Percentiles rank a stretch among this genome's conserved stretches.
These are phyloP conservation scores for Populus hybrid DNA, from an alignment of 441 rosid species.

Conservation along the genomic window DNA sequence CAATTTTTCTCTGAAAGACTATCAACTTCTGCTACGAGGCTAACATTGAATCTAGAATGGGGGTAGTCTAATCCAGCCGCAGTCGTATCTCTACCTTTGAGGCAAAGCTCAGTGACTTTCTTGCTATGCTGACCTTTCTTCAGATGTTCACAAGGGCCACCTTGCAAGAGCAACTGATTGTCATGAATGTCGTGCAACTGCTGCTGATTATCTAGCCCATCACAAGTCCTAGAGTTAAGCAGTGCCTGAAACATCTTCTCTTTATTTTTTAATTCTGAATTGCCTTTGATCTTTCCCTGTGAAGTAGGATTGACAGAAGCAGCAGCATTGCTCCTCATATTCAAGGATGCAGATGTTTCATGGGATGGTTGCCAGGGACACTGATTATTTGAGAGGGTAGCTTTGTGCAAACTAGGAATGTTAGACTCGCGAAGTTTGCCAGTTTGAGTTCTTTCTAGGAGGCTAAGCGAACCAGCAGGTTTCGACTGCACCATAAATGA, in stretches of 20 bases:
- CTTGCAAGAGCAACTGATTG: slow-evolving; percentile 23
- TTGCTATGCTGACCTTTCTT: slow-evolving; percentile 19
- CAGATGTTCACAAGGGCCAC: slow-evolving; percentile 22
- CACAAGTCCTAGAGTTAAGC: slow-evolving; percentile 24
- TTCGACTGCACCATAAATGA: slow-evolving; percentile 55
- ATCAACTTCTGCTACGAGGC: slow-evolving; percentile 15
- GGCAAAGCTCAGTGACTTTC: slow-evolving; percentile 14
- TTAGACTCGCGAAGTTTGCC: slow-evolving; percentile 31
- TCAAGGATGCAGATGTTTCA: slow-evolving; percentile 20
- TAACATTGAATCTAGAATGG: slow-evolving; percentile 2
- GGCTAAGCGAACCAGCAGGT: slow-evolving; percentile 37
- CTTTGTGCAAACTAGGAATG: slow-evolving; percentile 29
- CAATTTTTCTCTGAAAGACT: slow-evolving; percentile 21
- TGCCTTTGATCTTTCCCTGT: slow-evolving; percentile 31
- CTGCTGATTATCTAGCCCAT: slow-evolving; percentile 25
- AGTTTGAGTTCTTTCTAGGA: slow-evolving; percentile 34
- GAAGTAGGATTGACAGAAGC: slow-evolving; percentile 24
- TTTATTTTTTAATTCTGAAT: slow-evolving; percentile 19
- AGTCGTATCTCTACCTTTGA: slow-evolving; percentile 16
- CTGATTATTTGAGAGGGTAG: slow-evolving; percentile 24
- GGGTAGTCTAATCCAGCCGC: slow-evolving; percentile 12
- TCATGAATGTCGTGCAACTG: slow-evolving; percentile 23
- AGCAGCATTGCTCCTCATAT: slow-evolving; percentile 27
- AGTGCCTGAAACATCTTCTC: slow-evolving; percentile 27
- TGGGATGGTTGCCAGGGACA: slow-evolving; percentile 3